Conservation (phyloP, 1,284 basidiomycete genomes). For the Athelia psychrophila region DNA sequence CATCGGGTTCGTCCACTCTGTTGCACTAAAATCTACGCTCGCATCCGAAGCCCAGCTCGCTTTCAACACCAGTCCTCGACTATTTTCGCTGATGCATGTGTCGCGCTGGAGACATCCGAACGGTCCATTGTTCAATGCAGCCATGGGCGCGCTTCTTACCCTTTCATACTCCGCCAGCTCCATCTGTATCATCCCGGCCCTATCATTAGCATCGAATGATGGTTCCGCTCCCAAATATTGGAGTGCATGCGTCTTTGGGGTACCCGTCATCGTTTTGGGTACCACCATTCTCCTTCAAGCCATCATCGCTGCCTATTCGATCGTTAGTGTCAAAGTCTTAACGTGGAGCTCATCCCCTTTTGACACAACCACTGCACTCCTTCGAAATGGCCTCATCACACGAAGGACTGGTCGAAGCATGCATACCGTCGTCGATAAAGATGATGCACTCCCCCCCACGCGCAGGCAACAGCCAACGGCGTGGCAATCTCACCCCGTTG, state of each 20-base stretch:
- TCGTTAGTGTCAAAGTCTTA: conserved; percentile 15
- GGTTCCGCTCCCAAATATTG: no score
- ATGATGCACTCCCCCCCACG: conserved; percentile 1
- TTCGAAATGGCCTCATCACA: conserved; percentile 21
- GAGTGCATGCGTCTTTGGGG: no score
- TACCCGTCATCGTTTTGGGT: no score
- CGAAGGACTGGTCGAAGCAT: conserved; percentile 17
- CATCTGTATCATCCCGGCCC: conserved; percentile 18
- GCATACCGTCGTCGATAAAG: conserved; percentile 12
- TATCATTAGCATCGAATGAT: conserved; percentile 5
- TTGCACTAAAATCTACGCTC: conserved; percentile 24
- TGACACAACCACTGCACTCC: conserved; percentile 26
- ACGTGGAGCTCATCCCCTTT: conserved; percentile 30
- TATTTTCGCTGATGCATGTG: conserved; percentile 18
- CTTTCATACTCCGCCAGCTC: conserved; percentile 22
- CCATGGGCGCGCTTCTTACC: conserved; percentile 25
- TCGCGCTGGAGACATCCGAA: conserved; percentile 15
- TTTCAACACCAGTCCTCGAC: conserved; percentile 29
- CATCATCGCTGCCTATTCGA: conserved; percentile 18
- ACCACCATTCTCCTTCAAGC: no score
- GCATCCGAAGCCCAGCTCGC: conserved; percentile 19
- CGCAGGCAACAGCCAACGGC: conserved; percentile 19
- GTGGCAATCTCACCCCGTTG: conserved; percentile 20
- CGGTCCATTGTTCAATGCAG: conserved; percentile 16
- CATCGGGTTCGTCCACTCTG: conserved; percentile 24